A percentile compares a stretch with the other conserved stretches of the same genome.
Evolutionary conservation across 768 basidiomycete species (phyloP).

Genomic region (Suillus plorans): DNA sequence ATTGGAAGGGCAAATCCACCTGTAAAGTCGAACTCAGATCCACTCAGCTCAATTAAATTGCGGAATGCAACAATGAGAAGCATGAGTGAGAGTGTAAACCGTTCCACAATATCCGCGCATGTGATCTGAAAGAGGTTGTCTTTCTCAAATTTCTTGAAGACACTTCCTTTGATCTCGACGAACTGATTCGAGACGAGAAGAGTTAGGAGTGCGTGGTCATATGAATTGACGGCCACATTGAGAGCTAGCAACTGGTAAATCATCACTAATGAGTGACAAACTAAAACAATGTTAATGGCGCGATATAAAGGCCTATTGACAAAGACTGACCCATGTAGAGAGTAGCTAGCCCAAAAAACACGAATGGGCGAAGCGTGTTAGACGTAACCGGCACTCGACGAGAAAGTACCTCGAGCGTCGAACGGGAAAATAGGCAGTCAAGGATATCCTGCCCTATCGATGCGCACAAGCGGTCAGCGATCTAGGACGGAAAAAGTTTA

Average conservation of each 20-base stretch:
- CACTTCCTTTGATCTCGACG: conserved; percentile 98
- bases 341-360: conserved; percentile 81
- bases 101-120: conserved; percentile 98
- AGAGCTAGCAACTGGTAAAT: conserved; percentile 93
- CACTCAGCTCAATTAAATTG: conserved; percentile 91
- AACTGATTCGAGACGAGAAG: conserved; percentile 97
- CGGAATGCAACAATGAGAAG: conserved; percentile 87
- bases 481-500: conserved; percentile 46
- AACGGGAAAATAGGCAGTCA: conserved; percentile 93
- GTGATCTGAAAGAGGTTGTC: conserved; percentile 98
- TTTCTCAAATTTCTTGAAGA: conserved; percentile 99
- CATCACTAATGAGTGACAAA: conserved; percentile 89
- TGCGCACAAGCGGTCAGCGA: conserved; percentile 90
- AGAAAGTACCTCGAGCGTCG: conserved; percentile 77
- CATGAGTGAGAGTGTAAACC: conserved; percentile 92
- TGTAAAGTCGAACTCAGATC: conserved; percentile 79
- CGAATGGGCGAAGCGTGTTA: conserved; percentile 72
- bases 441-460: conserved; percentile 98
- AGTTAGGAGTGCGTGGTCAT: conserved; percentile 92
- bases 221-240: conserved; percentile 98
- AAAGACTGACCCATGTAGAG: conserved; percentile 72
- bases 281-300: conserved; percentile 39
- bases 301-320: not conserved
- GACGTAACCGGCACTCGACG: conserved; percentile 58
- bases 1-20: conserved; percentile 74